Evolutionary conservation across 2,329 filamentous ascomycete genomes (phyloP).

Genomic region (Arachnomyces sp.): DNA sequence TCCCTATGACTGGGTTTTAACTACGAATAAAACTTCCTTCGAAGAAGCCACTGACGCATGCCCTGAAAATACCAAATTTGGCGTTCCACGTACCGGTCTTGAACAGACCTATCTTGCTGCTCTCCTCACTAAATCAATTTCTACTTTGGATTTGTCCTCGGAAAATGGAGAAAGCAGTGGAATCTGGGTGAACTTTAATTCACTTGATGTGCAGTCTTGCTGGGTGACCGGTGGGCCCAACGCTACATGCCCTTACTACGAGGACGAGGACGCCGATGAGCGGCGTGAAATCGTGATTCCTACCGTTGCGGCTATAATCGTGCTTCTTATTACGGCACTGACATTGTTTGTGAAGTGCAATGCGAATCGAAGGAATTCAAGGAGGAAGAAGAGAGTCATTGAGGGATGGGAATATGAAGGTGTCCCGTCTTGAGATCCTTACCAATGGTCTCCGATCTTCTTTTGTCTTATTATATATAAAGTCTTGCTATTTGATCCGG

Average conservation of each 20-base stretch:
- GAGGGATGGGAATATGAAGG: slow-evolving; percentile 61
- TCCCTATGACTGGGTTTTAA: slow-evolving; percentile 55
- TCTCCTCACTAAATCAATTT: slow-evolving; percentile 19
- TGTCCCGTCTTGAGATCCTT: slow-evolving; percentile 43
- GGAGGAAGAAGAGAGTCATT: slow-evolving; percentile 44
- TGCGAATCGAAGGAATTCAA: slow-evolving; percentile 49
- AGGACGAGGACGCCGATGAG: slow-evolving; percentile 35
- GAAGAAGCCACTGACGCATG: slow-evolving; percentile 42
- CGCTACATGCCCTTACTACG: slow-evolving; percentile 51
- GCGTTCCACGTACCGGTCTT: slow-evolving; percentile 53
- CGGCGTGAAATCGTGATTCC: slow-evolving; percentile 51
- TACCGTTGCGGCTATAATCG: slow-evolving; percentile 55
- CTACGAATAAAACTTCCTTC: slow-evolving; percentile 36
- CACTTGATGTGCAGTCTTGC: slow-evolving; percentile 48
- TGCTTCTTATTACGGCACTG: slow-evolving; percentile 53
- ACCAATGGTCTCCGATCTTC: too few relatives aligned
- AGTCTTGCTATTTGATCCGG: too few relatives aligned
- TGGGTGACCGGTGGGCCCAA: slow-evolving; percentile 54
- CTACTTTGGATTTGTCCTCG: slow-evolving; percentile 16
- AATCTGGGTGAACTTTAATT: slow-evolving; percentile 57
- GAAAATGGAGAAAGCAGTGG: slow-evolving; percentile 22
- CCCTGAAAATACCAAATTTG: slow-evolving; percentile 43
- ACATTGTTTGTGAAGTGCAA: slow-evolving; percentile 60
- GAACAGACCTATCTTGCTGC: slow-evolving; percentile 53
- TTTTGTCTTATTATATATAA: too few relatives aligned